Percentiles rank a stretch among this genome's conserved stretches.
phyloP scores from a whole-genome alignment of 202 grass and related monocot genomes.

The Alloteropsis angusta region DNA sequence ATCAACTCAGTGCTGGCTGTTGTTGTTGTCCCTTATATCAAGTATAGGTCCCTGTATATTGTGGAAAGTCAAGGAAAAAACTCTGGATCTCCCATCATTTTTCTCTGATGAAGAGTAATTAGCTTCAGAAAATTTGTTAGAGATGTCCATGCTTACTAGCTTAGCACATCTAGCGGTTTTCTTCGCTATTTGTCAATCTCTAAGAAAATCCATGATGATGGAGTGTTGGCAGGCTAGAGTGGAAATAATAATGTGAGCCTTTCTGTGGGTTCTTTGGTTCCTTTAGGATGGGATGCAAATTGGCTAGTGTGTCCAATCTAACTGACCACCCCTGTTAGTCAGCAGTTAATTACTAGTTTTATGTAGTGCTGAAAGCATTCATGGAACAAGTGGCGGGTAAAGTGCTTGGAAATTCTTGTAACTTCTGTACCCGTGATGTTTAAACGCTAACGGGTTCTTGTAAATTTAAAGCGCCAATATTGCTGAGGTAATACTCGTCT shows the following conservation, averaged over 20 bases:
- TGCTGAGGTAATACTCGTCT: background rate
- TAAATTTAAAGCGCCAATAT: conserved; percentile 44
- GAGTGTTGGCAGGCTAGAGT: conserved; percentile 42
- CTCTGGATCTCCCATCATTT: conserved; percentile 44
- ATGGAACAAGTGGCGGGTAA: conserved; percentile 26
- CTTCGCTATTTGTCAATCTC: conserved; percentile 28
- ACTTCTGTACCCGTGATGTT: conserved; percentile 21
- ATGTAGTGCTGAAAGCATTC: conserved; percentile 48
- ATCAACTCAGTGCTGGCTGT: conserved; percentile 45
- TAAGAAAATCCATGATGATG: conserved; percentile 35
- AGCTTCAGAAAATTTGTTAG: conserved; percentile 41
- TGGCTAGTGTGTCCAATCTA: conserved; percentile 41
- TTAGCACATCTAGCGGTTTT: conserved; percentile 35
- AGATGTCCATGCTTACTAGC: conserved; percentile 40
- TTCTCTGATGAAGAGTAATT: conserved; percentile 44
- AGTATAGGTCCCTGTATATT: conserved; percentile 86
- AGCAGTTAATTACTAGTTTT: conserved; percentile 35
- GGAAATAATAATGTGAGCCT: conserved; percentile 39
- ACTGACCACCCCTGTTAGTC: conserved; percentile 47
- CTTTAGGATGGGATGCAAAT: conserved; percentile 49
- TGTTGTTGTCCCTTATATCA: conserved; percentile 43
- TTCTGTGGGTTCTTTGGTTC: conserved; percentile 36
- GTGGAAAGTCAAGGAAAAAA: conserved; percentile 41
- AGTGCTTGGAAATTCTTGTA: conserved; percentile 32
- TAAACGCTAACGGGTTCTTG: conserved; percentile 35